Evolutionary conservation across 352 stramenopile genomes (phyloP), one percentile per base, ranked within the genome.

Genomic region (Phytophthora litchii): DNA sequence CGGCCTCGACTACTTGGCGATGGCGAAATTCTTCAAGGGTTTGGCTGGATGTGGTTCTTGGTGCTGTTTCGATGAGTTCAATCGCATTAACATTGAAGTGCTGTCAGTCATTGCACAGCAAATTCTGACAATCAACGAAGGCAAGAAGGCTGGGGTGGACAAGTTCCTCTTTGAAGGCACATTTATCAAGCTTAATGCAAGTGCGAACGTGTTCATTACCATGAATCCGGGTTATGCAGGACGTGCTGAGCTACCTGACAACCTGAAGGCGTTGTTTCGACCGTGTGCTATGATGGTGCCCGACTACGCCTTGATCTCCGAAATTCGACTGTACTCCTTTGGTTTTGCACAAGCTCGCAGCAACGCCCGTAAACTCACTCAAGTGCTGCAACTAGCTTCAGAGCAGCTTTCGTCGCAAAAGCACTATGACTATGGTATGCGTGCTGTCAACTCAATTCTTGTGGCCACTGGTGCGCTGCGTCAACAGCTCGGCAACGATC

Each of bases 151-250:
- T n/a, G 79, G 89, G 16, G 76, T 95, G 19, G 88, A 96, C 44
- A 96, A 90, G 25, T 98, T 98, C 48, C 67, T 96, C 7, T 98
- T 98, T 54, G 92, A 98, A 77, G 94, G 94, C 41, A 97, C 90
- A 3, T 91, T 94, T 59, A 91, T 98, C 60, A 95, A 94, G 60
- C 72, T 98, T 8, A 97, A 97, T 34, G 66, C 76, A 9, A 98
- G 92, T 13, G 90, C 87, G 19, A 98, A 98, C 50, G 64, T 95
- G 27, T 98, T 98, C 62, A 98, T 98, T 69, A 98, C 92, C 2
- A 98, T 98, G 93, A 98, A 98, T 65, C 93, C 93, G 4, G 92
- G 96, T 3, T 99, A 99, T 55, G 96, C 96, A 0, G 96, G 96
- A 23, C 88, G 96, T 55, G 97, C 86, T 1, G 94, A 98, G 74